These are phyloP conservation scores for Tagetes erecta DNA, from an alignment of 129 eudicot species.

Conservation along the genomic window DNA sequence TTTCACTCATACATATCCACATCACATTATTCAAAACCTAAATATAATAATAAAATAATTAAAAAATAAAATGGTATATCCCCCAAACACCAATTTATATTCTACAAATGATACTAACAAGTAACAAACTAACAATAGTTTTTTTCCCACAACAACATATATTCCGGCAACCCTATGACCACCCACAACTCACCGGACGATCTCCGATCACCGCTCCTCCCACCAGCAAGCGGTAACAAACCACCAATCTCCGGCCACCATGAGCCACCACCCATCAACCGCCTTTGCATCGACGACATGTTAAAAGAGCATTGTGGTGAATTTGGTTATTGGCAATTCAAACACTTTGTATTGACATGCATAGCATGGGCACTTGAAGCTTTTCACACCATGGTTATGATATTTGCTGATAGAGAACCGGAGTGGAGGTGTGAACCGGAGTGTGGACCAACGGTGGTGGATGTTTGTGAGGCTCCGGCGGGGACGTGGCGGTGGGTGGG, in stretches of 20 bases:
- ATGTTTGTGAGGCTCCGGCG: constrained; percentile 49
- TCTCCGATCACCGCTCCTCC: constrained; percentile 51
- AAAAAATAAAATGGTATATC: constrained; percentile 17
- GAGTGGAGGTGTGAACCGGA: constrained; percentile 54
- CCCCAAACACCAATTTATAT: background rate
- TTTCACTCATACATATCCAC: background rate
- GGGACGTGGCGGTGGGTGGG: constrained; percentile 74
- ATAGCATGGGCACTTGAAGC: constrained; percentile 93
- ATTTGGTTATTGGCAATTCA: constrained; percentile 84
- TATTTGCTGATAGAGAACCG: constrained; percentile 92
- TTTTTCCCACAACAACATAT: background rate
- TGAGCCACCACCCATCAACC: constrained; percentile 37
- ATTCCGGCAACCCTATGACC: constrained; percentile 22
- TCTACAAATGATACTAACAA: background rate
- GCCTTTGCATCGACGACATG: constrained; percentile 81
- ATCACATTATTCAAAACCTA: background rate
- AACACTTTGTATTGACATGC: constrained; percentile 74
- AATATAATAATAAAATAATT: too few species aligned
- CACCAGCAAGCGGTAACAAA: constrained; percentile 11
- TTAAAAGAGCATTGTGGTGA: constrained; percentile 77
- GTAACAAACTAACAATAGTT: too few species aligned
- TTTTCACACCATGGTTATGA: constrained; percentile 95
- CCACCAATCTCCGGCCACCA: constrained; percentile 21
- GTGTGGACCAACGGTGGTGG: constrained; percentile 15
- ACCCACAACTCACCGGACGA: constrained; percentile 20